Evolutionary conservation across 495 filamentous ascomycete genomes (phyloP).

Genomic region (Aspergillus olivimuriae): DNA sequence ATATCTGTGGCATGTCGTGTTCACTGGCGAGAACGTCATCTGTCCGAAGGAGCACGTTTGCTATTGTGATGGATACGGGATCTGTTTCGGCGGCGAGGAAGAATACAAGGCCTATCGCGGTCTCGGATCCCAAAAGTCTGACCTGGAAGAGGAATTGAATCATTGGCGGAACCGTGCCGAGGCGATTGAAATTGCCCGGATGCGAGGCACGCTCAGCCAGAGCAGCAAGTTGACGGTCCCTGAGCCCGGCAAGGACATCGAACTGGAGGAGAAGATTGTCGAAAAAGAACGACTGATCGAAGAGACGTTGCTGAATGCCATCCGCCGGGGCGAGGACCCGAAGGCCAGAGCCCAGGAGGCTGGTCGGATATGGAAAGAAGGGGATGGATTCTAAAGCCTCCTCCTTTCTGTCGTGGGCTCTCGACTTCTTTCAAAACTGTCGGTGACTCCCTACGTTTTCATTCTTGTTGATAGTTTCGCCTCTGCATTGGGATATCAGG

Average conservation of each 20-base stretch:
- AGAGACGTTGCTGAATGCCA: constrained; percentile 33
- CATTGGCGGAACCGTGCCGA: constrained; percentile 38
- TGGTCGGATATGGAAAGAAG: constrained; percentile 46
- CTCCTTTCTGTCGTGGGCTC: neutral
- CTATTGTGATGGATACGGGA: constrained; percentile 71
- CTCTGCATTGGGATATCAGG: neutral
- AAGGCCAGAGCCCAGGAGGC: constrained; percentile 44
- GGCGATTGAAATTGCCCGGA: constrained; percentile 26
- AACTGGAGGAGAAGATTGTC: constrained; percentile 19
- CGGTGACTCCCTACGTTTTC: neutral
- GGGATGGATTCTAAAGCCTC: constrained; percentile 42
- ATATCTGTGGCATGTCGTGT: constrained; percentile 71
- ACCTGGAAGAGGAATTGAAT: constrained; percentile 43
- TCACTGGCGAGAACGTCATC: constrained; percentile 47
- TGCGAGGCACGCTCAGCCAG: constrained; percentile 24
- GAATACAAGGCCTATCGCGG: constrained; percentile 45
- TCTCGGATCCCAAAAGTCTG: constrained; percentile 28
- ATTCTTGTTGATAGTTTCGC: constrained; percentile 7
- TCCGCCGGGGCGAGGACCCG: constrained; percentile 47
- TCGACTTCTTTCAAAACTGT: neutral
- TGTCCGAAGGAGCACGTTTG: constrained; percentile 65
- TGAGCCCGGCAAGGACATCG: constrained; percentile 26
- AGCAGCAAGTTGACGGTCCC: constrained; percentile 28
- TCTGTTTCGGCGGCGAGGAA: constrained; percentile 63
- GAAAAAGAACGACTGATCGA: constrained; percentile 29